Evolutionary conservation across 768 basidiomycete genomes (phyloP).

Genomic region (Dictyophora rubrovolvata): DNA sequence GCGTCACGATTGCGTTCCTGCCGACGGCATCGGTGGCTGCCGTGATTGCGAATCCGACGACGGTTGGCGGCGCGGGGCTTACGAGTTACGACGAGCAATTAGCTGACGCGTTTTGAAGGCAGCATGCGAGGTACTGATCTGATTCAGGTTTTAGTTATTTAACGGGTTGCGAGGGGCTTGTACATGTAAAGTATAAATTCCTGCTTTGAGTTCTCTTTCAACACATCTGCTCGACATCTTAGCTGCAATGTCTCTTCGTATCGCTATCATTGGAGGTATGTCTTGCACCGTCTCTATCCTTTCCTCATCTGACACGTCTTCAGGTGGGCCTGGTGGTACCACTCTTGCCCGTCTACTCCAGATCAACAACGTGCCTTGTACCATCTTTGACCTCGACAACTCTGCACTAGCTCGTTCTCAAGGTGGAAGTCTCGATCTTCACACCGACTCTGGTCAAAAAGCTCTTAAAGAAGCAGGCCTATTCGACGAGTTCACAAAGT

Average conservation of each 20-base stretch:
- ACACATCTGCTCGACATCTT: not conserved
- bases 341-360: conserved; percentile 20
- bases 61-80: too few relatives aligned
- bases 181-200: not conserved
- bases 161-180: too few relatives aligned
- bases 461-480: conserved; percentile 17
- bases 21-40: too few relatives aligned
- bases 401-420: conserved; percentile 11
- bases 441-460: conserved; percentile 17
- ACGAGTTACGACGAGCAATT: too few relatives aligned
- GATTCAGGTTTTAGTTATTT: too few relatives aligned
- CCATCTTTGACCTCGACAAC: conserved; percentile 18
- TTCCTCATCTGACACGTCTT: conserved; percentile 10
- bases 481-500: conserved; percentile 14
- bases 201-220: not conserved
- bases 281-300: conserved; percentile 3
- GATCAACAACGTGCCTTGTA: conserved; percentile 11
- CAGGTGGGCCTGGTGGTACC: conserved; percentile 21
- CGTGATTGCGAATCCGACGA: too few relatives aligned
- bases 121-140: too few relatives aligned
- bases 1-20: too few relatives aligned
- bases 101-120: too few relatives aligned
- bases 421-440: conserved; percentile 22
- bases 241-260: not conserved
- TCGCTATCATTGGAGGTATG: not conserved